These are phyloP conservation scores for Globisporangium middletonii DNA, from an alignment of 352 stramenopile species.

Conservation along the genomic window DNA sequence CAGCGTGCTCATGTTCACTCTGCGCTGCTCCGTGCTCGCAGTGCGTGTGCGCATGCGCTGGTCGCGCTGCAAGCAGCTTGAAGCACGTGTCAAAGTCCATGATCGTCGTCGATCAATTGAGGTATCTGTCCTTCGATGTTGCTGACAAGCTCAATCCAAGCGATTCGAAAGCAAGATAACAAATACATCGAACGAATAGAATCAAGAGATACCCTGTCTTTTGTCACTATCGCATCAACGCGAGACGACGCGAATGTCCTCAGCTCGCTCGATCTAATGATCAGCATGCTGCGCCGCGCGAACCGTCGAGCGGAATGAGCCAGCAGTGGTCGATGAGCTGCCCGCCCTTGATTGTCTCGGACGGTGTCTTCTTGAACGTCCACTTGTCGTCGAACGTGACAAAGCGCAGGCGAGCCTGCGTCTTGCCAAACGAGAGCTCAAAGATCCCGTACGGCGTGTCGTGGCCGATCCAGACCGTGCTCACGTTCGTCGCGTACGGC, in stretches of 20 bases:
- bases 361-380: slow-evolving; percentile 34
- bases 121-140: background rate
- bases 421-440: slow-evolving; percentile 50
- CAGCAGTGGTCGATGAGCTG: slow-evolving; percentile 52
- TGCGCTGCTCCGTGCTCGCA: slow-evolving; percentile 37
- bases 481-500: slow-evolving; percentile 35
- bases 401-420: slow-evolving; percentile 58
- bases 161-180: background rate
- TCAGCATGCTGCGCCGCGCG: slow-evolving; percentile 27
- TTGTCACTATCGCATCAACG: background rate
- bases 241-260: background rate
- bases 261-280: background rate
- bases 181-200: background rate
- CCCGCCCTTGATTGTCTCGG: slow-evolving; percentile 42
- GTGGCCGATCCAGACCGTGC: slow-evolving; percentile 43
- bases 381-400: slow-evolving; percentile 64
- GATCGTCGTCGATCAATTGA: background rate
- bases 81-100: slow-evolving; percentile 75
- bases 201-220: background rate
- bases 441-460: slow-evolving; percentile 68
- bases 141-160: background rate
- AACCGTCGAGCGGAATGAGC: slow-evolving; percentile 61
- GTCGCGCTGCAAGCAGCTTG: slow-evolving; percentile 53
- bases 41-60: slow-evolving; percentile 46
- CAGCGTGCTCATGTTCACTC: slow-evolving; percentile 1